Evolutionary conservation across 2,329 filamentous ascomycete genomes (phyloP).

Genomic region (Colletotrichum sp.): DNA sequence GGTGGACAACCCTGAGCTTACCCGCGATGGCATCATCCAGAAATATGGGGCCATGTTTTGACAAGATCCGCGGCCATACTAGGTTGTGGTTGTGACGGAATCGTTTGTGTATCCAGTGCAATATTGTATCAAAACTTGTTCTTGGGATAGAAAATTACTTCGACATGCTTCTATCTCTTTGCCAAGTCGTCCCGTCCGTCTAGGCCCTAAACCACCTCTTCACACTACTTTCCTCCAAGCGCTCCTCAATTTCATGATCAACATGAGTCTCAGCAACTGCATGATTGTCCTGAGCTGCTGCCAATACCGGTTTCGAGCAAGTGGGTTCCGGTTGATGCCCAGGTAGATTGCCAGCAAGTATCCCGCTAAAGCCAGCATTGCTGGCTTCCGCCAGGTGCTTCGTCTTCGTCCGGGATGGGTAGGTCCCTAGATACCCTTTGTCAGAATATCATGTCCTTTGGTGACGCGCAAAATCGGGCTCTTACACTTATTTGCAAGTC

Average conservation of each 20-base stretch:
- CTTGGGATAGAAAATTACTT: neutral
- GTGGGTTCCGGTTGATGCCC: neutral
- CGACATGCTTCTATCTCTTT: neutral
- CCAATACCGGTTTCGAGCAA: neutral
- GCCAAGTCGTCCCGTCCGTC: neutral
- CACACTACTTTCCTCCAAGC: neutral
- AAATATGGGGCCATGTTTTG: neutral
- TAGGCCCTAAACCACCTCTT: neutral
- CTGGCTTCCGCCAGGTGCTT: neutral
- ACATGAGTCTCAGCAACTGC: neutral
- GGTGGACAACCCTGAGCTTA: neutral
- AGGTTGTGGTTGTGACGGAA: neutral
- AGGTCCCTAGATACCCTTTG: neutral
- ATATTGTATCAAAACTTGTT: neutral
- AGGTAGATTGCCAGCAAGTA: neutral
- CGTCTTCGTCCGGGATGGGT: neutral
- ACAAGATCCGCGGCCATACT: neutral
- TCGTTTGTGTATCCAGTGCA: neutral
- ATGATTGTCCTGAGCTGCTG: neutral
- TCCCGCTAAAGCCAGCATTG: neutral
- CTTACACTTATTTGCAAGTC: conserved; percentile 38
- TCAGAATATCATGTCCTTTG: neutral
- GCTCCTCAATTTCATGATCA: neutral
- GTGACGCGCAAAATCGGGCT: neutral
- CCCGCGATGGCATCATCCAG: neutral